phyloP scores from a whole-genome alignment of 352 stramenopile species.

The Globisporangium lucens region DNA sequence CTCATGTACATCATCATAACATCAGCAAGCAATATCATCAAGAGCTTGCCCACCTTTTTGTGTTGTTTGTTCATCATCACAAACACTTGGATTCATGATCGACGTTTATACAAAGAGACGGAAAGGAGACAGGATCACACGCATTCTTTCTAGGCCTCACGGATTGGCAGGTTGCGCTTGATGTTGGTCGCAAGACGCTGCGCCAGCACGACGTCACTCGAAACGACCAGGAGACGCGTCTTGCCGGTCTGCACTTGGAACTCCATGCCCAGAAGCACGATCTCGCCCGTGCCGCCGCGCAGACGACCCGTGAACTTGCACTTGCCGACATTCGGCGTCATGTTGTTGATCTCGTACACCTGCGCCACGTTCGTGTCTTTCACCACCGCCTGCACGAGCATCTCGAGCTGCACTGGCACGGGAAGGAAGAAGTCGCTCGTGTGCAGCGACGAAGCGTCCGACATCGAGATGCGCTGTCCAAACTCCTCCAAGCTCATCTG shows the following conservation, averaged over 20 bases:
- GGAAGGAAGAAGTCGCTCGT: slow-evolving; percentile 55
- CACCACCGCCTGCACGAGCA: slow-evolving; percentile 44
- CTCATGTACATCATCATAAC: neutral
- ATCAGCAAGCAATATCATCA: neutral
- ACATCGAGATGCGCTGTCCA: slow-evolving; percentile 55
- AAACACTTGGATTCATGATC: neutral
- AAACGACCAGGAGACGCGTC: slow-evolving; percentile 58
- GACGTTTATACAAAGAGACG: slow-evolving; percentile 2
- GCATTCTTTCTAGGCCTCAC: slow-evolving; percentile 20
- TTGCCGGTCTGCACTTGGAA: slow-evolving; percentile 65
- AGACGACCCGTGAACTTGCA: slow-evolving; percentile 71
- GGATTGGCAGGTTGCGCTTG: slow-evolving; percentile 44
- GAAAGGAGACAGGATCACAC: neutral
- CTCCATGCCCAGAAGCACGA: slow-evolving; percentile 56
- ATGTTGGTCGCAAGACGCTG: slow-evolving; percentile 50
- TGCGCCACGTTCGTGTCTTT: slow-evolving; percentile 65
- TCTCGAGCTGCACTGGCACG: slow-evolving; percentile 47
- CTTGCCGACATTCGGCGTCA: slow-evolving; percentile 50
- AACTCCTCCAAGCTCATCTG: slow-evolving; percentile 77
- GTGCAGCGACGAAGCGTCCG: slow-evolving; percentile 49
- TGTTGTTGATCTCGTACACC: slow-evolving; percentile 77
- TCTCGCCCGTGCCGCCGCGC: slow-evolving; percentile 40
- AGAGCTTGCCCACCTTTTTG: neutral
- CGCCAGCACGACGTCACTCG: slow-evolving; percentile 45
- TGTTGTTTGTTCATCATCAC: neutral